Evolutionary conservation across 2,329 filamentous ascomycete species (phyloP).

Genomic region (Fusarium compactum): DNA sequence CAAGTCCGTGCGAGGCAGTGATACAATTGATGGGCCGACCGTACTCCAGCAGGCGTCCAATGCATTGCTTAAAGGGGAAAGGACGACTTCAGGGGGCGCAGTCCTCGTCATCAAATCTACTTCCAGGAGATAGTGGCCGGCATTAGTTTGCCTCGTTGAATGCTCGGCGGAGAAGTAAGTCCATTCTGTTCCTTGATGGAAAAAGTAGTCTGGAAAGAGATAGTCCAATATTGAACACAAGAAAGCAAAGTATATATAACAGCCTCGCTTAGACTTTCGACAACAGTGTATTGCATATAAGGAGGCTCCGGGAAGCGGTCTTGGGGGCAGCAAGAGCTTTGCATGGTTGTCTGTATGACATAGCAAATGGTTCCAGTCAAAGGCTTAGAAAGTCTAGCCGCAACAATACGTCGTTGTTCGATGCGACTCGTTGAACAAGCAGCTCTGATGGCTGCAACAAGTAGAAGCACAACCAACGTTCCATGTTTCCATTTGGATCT

Average conservation of each 20-base stretch:
- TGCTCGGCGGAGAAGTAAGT: background rate
- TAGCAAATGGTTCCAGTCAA: background rate
- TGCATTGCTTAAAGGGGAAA: background rate
- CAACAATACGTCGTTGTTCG: background rate
- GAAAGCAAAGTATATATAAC: background rate
- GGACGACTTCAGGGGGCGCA: background rate
- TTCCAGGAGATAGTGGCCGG: background rate
- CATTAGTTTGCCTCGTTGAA: background rate
- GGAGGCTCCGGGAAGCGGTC: background rate
- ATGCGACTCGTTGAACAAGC: background rate
- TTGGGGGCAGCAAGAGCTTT: background rate
- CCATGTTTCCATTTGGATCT: background rate
- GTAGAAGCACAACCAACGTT: background rate
- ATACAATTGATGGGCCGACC: rapidly evolving
- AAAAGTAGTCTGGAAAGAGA: too few relatives aligned
- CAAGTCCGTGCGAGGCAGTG: rapidly evolving
- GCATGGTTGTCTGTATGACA: background rate
- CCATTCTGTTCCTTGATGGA: background rate
- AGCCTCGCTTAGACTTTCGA: background rate
- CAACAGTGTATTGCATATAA: background rate
- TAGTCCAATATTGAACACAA: background rate
- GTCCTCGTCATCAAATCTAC: too few relatives aligned
- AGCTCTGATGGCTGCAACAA: rapidly evolving
- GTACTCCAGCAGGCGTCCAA: rapidly evolving
- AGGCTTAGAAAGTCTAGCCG: background rate